Conservation (phyloP, 2,329 filamentous ascomycete species). For the Furcasterigmium furcatum region DNA sequence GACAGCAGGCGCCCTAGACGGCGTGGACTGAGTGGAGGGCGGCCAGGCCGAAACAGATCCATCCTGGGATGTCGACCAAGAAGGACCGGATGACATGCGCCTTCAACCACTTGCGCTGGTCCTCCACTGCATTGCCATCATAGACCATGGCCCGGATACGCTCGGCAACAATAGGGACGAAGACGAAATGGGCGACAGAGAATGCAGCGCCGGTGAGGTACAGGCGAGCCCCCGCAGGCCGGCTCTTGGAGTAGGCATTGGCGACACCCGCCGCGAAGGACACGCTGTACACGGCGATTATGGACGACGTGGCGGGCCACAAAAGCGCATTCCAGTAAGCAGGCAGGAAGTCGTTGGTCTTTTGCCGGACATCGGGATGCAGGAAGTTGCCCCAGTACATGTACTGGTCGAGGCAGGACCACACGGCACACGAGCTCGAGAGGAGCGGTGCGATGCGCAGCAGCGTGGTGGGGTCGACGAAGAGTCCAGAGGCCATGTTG, state of each 20-base stretch:
- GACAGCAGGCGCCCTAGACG: conserved; percentile 1
- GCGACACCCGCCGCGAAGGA: conserved; percentile 19
- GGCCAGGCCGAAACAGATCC: conserved; percentile 23
- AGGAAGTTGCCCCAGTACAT: conserved; percentile 11
- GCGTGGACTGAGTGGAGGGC: conserved; percentile 19
- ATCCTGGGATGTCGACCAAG: conserved; percentile 23
- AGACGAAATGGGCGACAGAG: conserved; percentile 24
- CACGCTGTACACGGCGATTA: conserved; percentile 20
- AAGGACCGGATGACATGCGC: conserved; percentile 21
- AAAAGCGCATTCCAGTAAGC: conserved; percentile 21
- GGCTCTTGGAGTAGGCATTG: conserved; percentile 17
- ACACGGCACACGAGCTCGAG: conserved; percentile 21
- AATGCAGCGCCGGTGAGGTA: conserved; percentile 24
- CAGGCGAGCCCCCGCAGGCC: conserved; percentile 15
- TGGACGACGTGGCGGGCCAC: conserved; percentile 11
- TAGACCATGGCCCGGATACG: conserved; percentile 19
- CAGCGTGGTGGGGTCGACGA: conserved; percentile 13
- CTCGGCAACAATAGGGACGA: conserved; percentile 24
- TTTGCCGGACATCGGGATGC: conserved; percentile 3
- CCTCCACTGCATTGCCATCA: conserved; percentile 15
- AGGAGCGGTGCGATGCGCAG: conserved; percentile 25
- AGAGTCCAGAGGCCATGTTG: conserved; percentile 14
- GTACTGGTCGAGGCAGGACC: conserved; percentile 19
- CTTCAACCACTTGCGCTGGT: conserved; percentile 21
- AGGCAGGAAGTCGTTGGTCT: conserved; percentile 15